Percentiles rank a stretch among this genome's conserved stretches.
These are phyloP conservation scores for Sesbania bispinosa DNA, from an alignment of 306 rosid genomes.

Conservation along the genomic window DNA sequence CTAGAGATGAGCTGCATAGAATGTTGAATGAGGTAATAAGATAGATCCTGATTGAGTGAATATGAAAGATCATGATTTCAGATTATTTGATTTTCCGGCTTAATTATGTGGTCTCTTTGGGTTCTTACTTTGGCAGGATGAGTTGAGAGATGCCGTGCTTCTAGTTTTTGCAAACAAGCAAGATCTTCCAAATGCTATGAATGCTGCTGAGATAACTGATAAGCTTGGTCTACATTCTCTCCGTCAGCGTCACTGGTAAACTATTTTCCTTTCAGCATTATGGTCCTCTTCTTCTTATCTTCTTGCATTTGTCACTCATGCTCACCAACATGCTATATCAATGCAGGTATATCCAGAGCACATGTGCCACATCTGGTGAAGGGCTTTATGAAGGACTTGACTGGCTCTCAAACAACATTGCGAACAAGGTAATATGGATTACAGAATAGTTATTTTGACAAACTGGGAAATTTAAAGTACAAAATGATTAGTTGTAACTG, in stretches of 20 bases:
- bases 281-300: background rate
- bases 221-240: constrained; percentile 91
- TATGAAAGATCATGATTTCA: background rate
- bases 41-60: background rate
- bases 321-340: background rate
- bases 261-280: background rate
- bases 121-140: constrained; percentile 53
- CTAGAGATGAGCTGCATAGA: constrained; percentile 88
- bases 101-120: background rate
- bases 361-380: constrained; percentile 89
- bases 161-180: constrained; percentile 89
- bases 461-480: background rate
- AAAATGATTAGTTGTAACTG: background rate
- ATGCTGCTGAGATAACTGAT: constrained; percentile 88
- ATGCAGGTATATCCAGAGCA: constrained; percentile 88
- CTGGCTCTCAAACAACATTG: constrained; percentile 91
- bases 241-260: constrained; percentile 88
- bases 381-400: constrained; percentile 94
- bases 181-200: constrained; percentile 95
- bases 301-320: background rate
- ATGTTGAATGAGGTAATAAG: constrained; percentile 73
- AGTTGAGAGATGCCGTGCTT: constrained; percentile 81
- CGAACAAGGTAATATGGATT: constrained; percentile 62
- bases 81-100: background rate
- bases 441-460: background rate